A percentile compares a stretch with the other conserved stretches of the same genome.
These are phyloP conservation scores for Acer campestre DNA, from an alignment of 345 rosid genomes.

Conservation along the genomic window DNA sequence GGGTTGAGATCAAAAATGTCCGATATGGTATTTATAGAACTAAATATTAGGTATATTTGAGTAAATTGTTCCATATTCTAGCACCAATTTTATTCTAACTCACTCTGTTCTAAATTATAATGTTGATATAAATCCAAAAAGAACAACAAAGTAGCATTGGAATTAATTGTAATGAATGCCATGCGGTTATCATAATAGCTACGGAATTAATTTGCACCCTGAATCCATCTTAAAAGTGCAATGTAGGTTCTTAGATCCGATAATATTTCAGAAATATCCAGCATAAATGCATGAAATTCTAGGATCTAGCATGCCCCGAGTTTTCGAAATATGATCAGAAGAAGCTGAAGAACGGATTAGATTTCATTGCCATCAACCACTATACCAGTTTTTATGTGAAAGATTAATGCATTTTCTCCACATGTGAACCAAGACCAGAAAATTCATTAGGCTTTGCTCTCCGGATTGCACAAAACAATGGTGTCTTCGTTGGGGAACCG, in stretches of 20 bases:
- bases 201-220: background rate
- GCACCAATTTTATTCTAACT: background rate
- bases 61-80: background rate
- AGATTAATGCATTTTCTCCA: slow-evolving; percentile 35
- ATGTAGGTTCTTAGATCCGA: slow-evolving; percentile 38
- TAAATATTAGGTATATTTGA: slow-evolving; percentile 27
- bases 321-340: slow-evolving; percentile 26
- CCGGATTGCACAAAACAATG: slow-evolving; percentile 19
- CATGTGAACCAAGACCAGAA: slow-evolving; percentile 17
- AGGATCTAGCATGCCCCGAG: slow-evolving; percentile 27
- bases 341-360: slow-evolving; percentile 30
- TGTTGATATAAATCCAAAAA: slow-evolving; percentile 17
- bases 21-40: slow-evolving; percentile 16
- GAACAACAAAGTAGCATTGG: slow-evolving; percentile 37
- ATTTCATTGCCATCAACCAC: slow-evolving; percentile 28
- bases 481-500: slow-evolving; percentile 16
- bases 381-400: slow-evolving; percentile 1
- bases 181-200: too few relatives aligned
- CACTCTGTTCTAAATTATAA: background rate
- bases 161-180: slow-evolving; percentile 1
- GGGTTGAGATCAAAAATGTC: too few relatives aligned
- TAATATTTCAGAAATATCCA: slow-evolving; percentile 34
- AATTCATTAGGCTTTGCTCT: slow-evolving; percentile 21
- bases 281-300: slow-evolving; percentile 34
- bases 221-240: background rate